phyloP scores from a whole-genome alignment of 139 green algal species.

The Desmodesmus armatus region DNA sequence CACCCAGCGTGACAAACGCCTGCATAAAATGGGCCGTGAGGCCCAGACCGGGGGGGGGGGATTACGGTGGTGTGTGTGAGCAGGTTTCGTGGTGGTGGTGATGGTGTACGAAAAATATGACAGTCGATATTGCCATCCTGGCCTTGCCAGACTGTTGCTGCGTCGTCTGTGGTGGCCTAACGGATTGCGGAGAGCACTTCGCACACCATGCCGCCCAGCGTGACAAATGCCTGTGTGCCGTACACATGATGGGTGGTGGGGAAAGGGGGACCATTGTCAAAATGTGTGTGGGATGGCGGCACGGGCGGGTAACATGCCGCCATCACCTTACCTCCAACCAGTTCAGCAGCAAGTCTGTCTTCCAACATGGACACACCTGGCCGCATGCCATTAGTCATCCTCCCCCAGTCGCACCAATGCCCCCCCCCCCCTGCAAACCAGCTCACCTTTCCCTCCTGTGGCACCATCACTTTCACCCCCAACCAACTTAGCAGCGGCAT shows the following conservation, averaged over 20 bases:
- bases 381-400: too few relatives aligned
- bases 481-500: not conserved
- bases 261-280: not conserved
- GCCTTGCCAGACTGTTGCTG: conserved; percentile 12
- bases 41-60: too few relatives aligned
- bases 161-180: conserved; percentile 1
- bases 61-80: too few relatives aligned
- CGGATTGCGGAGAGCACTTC: not conserved
- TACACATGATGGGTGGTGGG: not conserved
- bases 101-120: too few relatives aligned
- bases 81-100: too few relatives aligned
- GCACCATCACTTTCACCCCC: not conserved
- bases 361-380: too few relatives aligned
- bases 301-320: not conserved
- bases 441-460: conserved; percentile 9
- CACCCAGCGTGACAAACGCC: too few relatives aligned
- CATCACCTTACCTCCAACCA: not conserved
- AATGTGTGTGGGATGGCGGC: not conserved
- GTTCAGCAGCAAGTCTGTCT: too few relatives aligned
- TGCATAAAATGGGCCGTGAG: too few relatives aligned
- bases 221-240: not conserved
- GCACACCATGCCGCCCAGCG: not conserved
- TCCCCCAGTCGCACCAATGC: too few relatives aligned
- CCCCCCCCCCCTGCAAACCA: not conserved
- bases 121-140: too few relatives aligned